Percentiles rank a stretch among this genome's conserved stretches.
phyloP scores from a whole-genome alignment of 2,329 filamentous ascomycete genomes.

The Aspergillus intermedius region DNA sequence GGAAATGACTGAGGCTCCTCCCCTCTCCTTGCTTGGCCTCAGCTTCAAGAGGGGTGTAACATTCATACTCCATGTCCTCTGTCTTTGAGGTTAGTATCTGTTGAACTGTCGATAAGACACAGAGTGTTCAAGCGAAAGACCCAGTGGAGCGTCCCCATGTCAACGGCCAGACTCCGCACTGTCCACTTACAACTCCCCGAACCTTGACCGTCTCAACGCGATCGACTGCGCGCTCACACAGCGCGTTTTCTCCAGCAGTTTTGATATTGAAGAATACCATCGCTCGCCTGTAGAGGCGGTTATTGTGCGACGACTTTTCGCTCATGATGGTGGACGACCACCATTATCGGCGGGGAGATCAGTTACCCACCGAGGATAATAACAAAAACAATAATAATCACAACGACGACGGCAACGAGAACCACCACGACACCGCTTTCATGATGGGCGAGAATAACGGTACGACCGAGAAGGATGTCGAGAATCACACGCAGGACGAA shows the following conservation, averaged over 20 bases:
- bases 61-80: too few relatives aligned
- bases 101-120: too few relatives aligned
- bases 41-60: too few relatives aligned
- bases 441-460: not conserved
- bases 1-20: too few relatives aligned
- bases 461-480: slow-evolving; percentile 4
- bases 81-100: too few relatives aligned
- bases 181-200: slow-evolving; percentile 7
- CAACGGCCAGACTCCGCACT: slow-evolving; percentile 14
- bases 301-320: slow-evolving; percentile 14
- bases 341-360: slow-evolving; percentile 13
- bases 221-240: slow-evolving; percentile 7
- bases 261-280: slow-evolving; percentile 25
- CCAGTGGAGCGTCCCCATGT: slow-evolving; percentile 23
- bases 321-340: slow-evolving; percentile 25
- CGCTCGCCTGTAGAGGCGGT: slow-evolving; percentile 24
- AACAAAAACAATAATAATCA: slow-evolving; percentile 16
- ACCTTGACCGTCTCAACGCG: slow-evolving; percentile 6
- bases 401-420: slow-evolving; percentile 5
- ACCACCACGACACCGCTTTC: not conserved
- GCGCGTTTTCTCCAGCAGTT: slow-evolving; percentile 26
- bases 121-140: slow-evolving; percentile 2
- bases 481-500: slow-evolving; percentile 12
- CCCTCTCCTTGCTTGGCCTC: too few relatives aligned
- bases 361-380: slow-evolving; percentile 9